Evolutionary conservation across 495 filamentous ascomycete genomes (phyloP), one percentile per base, ranked within the genome.

Genomic region (Penicillium turbatum): DNA sequence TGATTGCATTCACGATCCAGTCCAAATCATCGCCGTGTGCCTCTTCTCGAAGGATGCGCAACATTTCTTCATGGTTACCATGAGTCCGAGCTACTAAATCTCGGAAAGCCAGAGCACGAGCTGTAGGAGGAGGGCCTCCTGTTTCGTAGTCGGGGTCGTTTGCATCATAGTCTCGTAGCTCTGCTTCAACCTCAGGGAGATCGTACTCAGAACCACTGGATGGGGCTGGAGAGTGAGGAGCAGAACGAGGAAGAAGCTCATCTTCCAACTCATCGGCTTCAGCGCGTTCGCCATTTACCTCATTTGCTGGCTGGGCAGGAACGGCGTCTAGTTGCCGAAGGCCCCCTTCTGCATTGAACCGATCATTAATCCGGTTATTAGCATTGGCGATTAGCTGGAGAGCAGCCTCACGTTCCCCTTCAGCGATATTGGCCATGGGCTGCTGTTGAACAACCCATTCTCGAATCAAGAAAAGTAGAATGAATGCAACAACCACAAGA

Each of bases 361-460:
- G 42, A 9, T 68, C 62, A 38, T 68, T 61, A 5, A 55, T 52
- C 7, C 61, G 67, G 39, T 73, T 67, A 30, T 76, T 74, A 3
- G 64, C 71, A 37, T 75, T 74, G 3, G 70, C 74, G 24, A 74
- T 74, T 30, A 77, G 53, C 31, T 65, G 53, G 54, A 73, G 39
- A 42, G 74, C 64, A 35, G 73, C 64, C 53, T 80, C 69, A 26
- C 75, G 59, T 61, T 82, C 70, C 61, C 81, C 70, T 70, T 85
- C 65, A 16, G 70, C 75, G 40, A 83, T 72, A 51, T 83, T 80
- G 31, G 79, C 76, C 54, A 87, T 87, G 9, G 91, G 92, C 63
- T 97, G 95, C 65, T 97, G 93, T 62, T 97, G 92, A 6, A 97
- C 90, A 35, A 99, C 93, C 83, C 95, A 99, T 71, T 99, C 93